Conservation (phyloP, 108 stramenopile genomes). For the Pinguiococcus pyrenoidosus region DNA sequence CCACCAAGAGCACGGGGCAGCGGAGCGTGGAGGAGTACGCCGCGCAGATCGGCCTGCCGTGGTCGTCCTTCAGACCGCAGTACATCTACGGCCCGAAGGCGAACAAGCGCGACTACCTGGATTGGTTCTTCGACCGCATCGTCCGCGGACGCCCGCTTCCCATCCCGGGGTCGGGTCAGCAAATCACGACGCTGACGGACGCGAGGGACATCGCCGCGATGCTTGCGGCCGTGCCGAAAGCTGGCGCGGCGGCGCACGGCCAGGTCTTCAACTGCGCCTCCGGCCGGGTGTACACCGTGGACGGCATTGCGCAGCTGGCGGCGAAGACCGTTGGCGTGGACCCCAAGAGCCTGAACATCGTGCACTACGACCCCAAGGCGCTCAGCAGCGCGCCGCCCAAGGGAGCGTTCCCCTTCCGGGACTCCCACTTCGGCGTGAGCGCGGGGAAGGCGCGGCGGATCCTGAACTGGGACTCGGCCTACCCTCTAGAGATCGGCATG, state of each 20-base stretch:
- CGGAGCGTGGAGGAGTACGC: conserved; percentile 11
- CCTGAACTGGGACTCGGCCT: no score
- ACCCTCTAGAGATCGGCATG: no score
- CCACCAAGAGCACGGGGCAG: no score
- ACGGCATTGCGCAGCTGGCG: conserved; percentile 9
- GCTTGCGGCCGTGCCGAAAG: conserved; percentile 18
- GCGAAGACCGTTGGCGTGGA: conserved; percentile 10
- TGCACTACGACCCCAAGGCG: conserved; percentile 18
- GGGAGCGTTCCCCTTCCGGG: conserved; percentile 28
- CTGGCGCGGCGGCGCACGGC: conserved; percentile 5
- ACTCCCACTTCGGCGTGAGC: conserved; percentile 21
- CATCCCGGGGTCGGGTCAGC: conserved; percentile 17
- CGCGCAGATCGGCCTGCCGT: conserved; percentile 11
- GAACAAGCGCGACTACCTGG: conserved; percentile 31
- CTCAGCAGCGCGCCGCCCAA: conserved; percentile 7
- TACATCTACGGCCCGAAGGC: conserved; percentile 27
- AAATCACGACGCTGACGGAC: conserved; percentile 23
- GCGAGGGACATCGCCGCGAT: conserved; percentile 23
- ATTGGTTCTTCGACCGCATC: conserved; percentile 26
- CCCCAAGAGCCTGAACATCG: neutral
- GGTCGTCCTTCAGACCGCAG: conserved; percentile 10
- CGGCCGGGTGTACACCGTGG: conserved; percentile 21
- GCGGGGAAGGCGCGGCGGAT: conserved; percentile 14
- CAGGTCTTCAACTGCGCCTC: conserved; percentile 31
- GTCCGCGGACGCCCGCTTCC: no score